phyloP scores from a whole-genome alignment of 768 basidiomycete genomes.

The Gymnopilus junonius region DNA sequence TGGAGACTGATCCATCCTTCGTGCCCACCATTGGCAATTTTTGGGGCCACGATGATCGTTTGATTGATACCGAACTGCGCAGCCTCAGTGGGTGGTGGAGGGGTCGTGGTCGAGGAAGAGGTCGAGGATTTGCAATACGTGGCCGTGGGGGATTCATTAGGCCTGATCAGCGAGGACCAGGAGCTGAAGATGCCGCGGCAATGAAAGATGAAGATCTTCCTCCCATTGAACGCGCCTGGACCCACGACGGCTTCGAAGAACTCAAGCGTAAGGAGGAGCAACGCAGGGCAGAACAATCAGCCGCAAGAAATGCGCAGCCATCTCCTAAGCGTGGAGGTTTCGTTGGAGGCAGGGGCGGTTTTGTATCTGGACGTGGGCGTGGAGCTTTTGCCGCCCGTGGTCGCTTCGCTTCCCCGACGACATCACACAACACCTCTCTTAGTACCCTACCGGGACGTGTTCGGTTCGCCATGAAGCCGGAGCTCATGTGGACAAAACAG shows the following conservation, averaged over 20 bases:
- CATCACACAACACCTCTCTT: slow-evolving; percentile 33
- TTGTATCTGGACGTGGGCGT: slow-evolving; percentile 49
- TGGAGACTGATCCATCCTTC: slow-evolving; percentile 85
- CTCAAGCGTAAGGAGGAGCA: slow-evolving; percentile 78
- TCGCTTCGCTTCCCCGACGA: slow-evolving; percentile 37
- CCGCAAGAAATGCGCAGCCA: slow-evolving; percentile 19
- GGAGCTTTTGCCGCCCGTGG: slow-evolving; percentile 46
- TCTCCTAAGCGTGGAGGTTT: slow-evolving; percentile 33
- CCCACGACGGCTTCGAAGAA: slow-evolving; percentile 89
- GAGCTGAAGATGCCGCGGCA: slow-evolving; percentile 13
- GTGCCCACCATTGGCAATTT: slow-evolving; percentile 92
- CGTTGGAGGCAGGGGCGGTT: slow-evolving; percentile 53
- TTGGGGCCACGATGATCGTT: slow-evolving; percentile 93
- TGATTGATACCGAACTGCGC: slow-evolving; percentile 81
- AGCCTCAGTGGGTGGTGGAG: slow-evolving; percentile 88
- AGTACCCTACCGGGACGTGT: slow-evolving; percentile 46
- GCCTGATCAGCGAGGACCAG: slow-evolving; percentile 20
- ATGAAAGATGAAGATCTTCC: slow-evolving; percentile 42
- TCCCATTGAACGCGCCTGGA: slow-evolving; percentile 75
- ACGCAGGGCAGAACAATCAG: slow-evolving; percentile 36
- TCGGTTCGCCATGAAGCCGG: slow-evolving; percentile 80
- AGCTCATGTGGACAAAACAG: slow-evolving; percentile 84
- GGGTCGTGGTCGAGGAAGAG: slow-evolving; percentile 49
- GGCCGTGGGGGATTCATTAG: slow-evolving; percentile 55
- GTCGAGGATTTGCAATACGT: slow-evolving; percentile 54